These are phyloP conservation scores for Russula foetens DNA, from an alignment of 768 basidiomycete genomes.

Conservation along the genomic window DNA sequence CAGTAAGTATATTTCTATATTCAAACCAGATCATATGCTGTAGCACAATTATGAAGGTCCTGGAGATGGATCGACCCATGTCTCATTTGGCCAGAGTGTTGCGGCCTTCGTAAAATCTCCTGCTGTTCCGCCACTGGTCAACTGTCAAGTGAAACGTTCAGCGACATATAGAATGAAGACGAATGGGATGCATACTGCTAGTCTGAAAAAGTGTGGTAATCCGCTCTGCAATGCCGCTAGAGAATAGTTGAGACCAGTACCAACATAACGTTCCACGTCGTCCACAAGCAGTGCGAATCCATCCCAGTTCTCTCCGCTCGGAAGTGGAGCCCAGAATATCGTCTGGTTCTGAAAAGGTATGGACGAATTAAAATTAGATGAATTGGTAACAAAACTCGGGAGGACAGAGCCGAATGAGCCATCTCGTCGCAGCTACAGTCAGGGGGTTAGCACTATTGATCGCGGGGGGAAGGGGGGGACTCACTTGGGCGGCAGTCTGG, in stretches of 20 bases:
- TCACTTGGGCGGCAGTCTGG: slow-evolving; percentile 63
- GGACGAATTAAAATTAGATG: slow-evolving; percentile 53
- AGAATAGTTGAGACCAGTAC: slow-evolving; percentile 60
- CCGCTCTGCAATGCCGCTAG: slow-evolving; percentile 50
- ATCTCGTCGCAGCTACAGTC: slow-evolving; percentile 58
- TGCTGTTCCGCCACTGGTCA: slow-evolving; percentile 34
- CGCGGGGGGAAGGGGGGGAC: not conserved
- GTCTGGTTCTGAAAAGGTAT: slow-evolving; percentile 42
- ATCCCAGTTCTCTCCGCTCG: slow-evolving; percentile 44
- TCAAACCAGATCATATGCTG: too few species aligned
- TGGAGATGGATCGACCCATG: slow-evolving; percentile 65
- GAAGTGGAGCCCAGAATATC: slow-evolving; percentile 43
- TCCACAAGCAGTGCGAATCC: slow-evolving; percentile 78
- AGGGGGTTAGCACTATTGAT: not conserved
- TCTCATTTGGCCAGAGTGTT: slow-evolving; percentile 69
- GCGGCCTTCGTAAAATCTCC: slow-evolving; percentile 82
- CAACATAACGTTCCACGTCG: slow-evolving; percentile 76
- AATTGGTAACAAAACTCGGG: slow-evolving; percentile 66
- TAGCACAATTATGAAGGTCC: slow-evolving; percentile 44
- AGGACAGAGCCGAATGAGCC: slow-evolving; percentile 60
- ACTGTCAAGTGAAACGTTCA: slow-evolving; percentile 41
- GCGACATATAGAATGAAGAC: slow-evolving; percentile 14
- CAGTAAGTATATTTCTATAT: too few species aligned
- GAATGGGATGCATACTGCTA: slow-evolving; percentile 41
- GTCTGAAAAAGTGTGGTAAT: slow-evolving; percentile 70